Conservation (phyloP, 371 early-diverging fungal species). For the Mortierella sp. region DNA sequence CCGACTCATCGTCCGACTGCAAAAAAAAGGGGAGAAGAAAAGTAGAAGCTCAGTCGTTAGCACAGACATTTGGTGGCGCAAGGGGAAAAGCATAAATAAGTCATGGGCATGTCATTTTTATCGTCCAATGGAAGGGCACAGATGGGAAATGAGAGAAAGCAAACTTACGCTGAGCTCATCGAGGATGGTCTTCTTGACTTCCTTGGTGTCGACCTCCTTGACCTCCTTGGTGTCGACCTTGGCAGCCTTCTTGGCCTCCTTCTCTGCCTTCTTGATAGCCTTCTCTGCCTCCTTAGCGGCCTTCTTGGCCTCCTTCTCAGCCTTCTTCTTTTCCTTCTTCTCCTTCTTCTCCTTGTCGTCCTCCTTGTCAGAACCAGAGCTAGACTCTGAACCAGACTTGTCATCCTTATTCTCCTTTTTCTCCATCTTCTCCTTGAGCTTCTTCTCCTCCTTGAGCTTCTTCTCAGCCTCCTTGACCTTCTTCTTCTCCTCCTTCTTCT, state of each 20-base stretch:
- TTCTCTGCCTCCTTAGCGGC: constrained; percentile 4
- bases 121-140: not conserved
- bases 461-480: not conserved
- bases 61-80: constrained; percentile 15
- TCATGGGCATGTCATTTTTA: not conserved
- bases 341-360: constrained; percentile 6
- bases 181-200: constrained; percentile 29
- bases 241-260: constrained; percentile 9
- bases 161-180: constrained; percentile 44
- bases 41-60: not conserved
- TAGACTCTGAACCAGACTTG: not conserved
- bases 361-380: constrained; percentile 2
- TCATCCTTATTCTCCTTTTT: not conserved
- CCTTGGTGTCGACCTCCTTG: constrained; percentile 7
- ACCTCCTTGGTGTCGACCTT: not conserved
- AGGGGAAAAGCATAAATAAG: not conserved
- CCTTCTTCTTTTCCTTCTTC: constrained; percentile 1
- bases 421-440: constrained; percentile 1
- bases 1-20: constrained; percentile 45
- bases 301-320: constrained; percentile 5
- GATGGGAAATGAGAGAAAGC: not conserved
- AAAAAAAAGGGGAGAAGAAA: not conserved
- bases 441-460: constrained; percentile 11
- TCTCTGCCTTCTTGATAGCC: not conserved
- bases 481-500: constrained; percentile 20